Conservation (phyloP, 2,329 filamentous ascomycete species). For the Colletotrichum navitas region DNA sequence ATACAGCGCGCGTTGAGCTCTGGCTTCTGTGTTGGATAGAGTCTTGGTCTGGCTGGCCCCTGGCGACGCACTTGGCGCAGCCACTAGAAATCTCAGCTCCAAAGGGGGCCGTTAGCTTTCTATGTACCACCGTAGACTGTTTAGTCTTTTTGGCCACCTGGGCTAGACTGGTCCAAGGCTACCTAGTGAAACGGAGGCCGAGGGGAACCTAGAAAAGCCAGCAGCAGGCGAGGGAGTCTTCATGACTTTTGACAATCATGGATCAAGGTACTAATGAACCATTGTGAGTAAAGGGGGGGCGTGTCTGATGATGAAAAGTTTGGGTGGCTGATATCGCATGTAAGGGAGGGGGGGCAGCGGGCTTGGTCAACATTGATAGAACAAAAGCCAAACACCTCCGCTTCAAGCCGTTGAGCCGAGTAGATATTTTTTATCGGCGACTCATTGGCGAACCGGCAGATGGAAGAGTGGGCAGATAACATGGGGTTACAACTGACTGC, state of each 20-base stretch:
- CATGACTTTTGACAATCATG: constrained; percentile 33
- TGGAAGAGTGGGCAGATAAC: background rate
- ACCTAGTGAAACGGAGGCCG: constrained; percentile 22
- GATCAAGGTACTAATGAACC: constrained; percentile 15
- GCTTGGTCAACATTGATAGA: constrained; percentile 16
- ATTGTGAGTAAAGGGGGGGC: background rate
- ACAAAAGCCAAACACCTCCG: constrained; percentile 9
- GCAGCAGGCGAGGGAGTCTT: background rate
- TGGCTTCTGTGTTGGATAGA: background rate
- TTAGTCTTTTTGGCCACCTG: constrained; percentile 27
- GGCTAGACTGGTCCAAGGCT: constrained; percentile 28
- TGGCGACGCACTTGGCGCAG: constrained; percentile 6
- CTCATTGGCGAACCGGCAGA: background rate
- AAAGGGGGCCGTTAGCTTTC: constrained; percentile 32
- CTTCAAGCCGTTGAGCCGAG: background rate
- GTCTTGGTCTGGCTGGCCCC: background rate
- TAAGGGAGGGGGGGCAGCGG: background rate
- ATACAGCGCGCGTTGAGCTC: background rate
- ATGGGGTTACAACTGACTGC: background rate
- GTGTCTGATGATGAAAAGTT: constrained; percentile 11
- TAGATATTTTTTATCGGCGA: background rate
- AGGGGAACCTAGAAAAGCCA: constrained; percentile 32
- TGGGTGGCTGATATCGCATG: background rate
- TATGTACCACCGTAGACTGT: constrained; percentile 13
- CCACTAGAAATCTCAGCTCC: constrained; percentile 9